Evolutionary conservation across 73 alveolate species (phyloP), one percentile per base, ranked within the genome.

Genomic region (Tetrahymena elliotti): DNA sequence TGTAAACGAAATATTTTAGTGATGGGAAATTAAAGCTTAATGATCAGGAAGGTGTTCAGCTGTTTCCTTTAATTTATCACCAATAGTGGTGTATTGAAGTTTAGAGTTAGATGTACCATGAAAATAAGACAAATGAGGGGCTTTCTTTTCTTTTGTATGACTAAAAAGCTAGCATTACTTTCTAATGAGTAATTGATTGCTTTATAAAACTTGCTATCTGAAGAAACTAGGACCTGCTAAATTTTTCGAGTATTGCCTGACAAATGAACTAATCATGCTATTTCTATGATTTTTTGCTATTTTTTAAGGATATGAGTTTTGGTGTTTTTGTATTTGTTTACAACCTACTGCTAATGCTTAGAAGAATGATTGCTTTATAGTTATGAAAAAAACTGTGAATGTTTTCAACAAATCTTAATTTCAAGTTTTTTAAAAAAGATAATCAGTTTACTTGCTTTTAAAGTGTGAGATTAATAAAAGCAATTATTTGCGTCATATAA

Each of bases 1-100:
- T 37, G 96, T 96, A 33, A 88, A n/a, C 34, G 34, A 38, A n/a
- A 33, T 27, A 83, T 82, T 47, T 27, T 94, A 92, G 84, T 84
- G 92, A 52, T 88, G 93, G 0, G 96, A 94, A 52, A 94, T 93
- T 47, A 96, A 16, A 68, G 88, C 88, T 24, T 68, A 6, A n/a
- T 68, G 88, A 10, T 68, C 88, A 31, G 88, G 88, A 68, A 68
- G 88, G 36, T 27, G 88, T 5, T 68, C 36, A 18, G 88, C 88
- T 27, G 88, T 68, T n/a, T 68, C 34, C n/a, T 68, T 27, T 6
- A 68, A 31, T 31, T 68, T 68, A 68, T 68, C 88, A 68, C 88
- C 88, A n/a, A 68, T 68, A 4, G 88, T 68, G 0, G n/a, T 24
- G 6, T 68, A 68, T 10, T 68, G 34, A 10, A 68, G 38, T n/a